Evolutionary conservation across 2,329 filamentous ascomycete genomes (phyloP).

Genomic region (Periconia digitata): DNA sequence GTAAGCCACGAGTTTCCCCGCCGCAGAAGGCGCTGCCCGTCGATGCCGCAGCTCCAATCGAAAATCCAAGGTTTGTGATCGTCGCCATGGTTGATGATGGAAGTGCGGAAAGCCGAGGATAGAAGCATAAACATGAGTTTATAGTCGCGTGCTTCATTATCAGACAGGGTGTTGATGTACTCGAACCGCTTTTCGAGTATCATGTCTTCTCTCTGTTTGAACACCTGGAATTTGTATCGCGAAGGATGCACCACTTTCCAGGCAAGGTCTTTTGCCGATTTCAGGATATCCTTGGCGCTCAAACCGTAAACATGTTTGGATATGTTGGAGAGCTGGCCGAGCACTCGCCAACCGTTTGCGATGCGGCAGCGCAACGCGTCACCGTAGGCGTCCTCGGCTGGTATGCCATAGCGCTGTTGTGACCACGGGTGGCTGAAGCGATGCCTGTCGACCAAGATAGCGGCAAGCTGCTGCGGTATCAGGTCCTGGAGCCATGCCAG

Average conservation of each 20-base stretch:
- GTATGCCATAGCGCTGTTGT: constrained; percentile 25
- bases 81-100: constrained; percentile 24
- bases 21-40: constrained; percentile 25
- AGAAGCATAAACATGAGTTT: constrained; percentile 35
- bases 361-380: constrained; percentile 29
- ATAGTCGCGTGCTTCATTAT: constrained; percentile 28
- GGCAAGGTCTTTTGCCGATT: constrained; percentile 12
- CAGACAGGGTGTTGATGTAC: constrained; percentile 20
- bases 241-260: constrained; percentile 17
- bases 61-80: constrained; percentile 30
- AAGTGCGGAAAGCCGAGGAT: constrained; percentile 29
- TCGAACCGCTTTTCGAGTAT: constrained; percentile 22
- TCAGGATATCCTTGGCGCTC: constrained; percentile 9
- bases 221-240: constrained; percentile 18
- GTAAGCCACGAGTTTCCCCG: constrained; percentile 34
- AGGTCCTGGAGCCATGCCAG: constrained; percentile 28
- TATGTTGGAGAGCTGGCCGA: constrained; percentile 27
- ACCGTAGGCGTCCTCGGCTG: constrained; percentile 33
- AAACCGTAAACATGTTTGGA: constrained; percentile 21
- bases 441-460: constrained; percentile 32
- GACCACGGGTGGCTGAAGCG: constrained; percentile 22
- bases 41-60: constrained; percentile 30
- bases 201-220: constrained; percentile 20
- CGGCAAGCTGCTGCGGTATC: constrained; percentile 31
- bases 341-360: constrained; percentile 31